phyloP scores from a whole-genome alignment of 1,139 yeast species.

The Pichia norvegensis region DNA sequence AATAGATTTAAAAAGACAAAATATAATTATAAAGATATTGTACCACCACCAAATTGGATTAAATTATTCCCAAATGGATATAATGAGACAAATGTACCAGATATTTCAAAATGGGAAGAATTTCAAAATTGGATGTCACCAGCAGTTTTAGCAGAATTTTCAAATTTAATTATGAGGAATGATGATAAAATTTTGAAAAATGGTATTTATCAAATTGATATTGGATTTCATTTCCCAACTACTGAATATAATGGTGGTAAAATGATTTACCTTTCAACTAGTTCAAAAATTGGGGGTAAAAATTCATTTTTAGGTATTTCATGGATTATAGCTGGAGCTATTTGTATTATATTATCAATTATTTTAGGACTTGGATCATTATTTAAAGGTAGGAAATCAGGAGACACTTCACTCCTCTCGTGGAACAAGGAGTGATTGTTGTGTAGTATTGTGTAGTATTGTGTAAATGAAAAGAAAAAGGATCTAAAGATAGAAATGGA shows the following conservation, averaged over 20 bases:
- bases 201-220: slow-evolving; percentile 65
- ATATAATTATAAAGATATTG: slow-evolving; percentile 64
- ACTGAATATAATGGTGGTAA: slow-evolving; percentile 75
- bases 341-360: slow-evolving; percentile 60
- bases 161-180: slow-evolving; percentile 74
- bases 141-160: slow-evolving; percentile 79
- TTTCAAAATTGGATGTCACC: slow-evolving; percentile 98
- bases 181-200: slow-evolving; percentile 50
- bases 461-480: too few species aligned
- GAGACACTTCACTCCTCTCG: slow-evolving; percentile 62
- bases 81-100: slow-evolving; percentile 76
- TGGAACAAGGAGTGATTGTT: slow-evolving; percentile 43
- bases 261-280: slow-evolving; percentile 68
- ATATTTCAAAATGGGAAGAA: slow-evolving; percentile 66
- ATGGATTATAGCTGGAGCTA: slow-evolving; percentile 89
- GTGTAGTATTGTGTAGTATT: too few species aligned
- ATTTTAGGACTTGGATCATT: slow-evolving; percentile 53
- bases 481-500: too few species aligned
- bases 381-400: slow-evolving; percentile 64
- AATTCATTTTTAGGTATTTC: slow-evolving; percentile 81
- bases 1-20: slow-evolving; percentile 72
- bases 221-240: slow-evolving; percentile 88
- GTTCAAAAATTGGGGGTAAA: slow-evolving; percentile 86
- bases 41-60: slow-evolving; percentile 94
- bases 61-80: slow-evolving; percentile 84